These are phyloP conservation scores for Hypoxylon perforatum DNA, from an alignment of 495 filamentous ascomycete species.

Conservation along the genomic window DNA sequence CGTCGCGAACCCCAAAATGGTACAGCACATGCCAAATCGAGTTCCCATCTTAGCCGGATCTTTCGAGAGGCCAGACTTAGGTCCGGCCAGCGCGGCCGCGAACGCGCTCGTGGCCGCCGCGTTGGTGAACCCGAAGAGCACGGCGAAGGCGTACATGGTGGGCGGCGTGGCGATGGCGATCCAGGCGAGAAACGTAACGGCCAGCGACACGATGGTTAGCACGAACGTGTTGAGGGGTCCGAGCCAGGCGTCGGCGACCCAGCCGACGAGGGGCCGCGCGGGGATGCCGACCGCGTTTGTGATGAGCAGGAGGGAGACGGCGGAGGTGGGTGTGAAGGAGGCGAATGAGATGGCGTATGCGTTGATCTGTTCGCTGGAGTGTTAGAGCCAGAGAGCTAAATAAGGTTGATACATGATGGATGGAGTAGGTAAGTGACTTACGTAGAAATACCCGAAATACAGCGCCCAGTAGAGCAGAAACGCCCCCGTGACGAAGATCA, in stretches of 20 bases:
- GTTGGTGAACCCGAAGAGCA: conserved; percentile 54
- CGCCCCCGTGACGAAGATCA: conserved; percentile 50
- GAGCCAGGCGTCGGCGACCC: conserved; percentile 50
- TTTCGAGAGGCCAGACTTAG: conserved; percentile 51
- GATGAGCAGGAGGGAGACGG: conserved; percentile 56
- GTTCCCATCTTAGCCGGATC: conserved; percentile 57
- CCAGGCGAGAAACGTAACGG: conserved; percentile 52
- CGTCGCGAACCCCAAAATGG: conserved; percentile 51
- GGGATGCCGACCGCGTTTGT: conserved; percentile 55
- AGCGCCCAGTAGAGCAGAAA: conserved; percentile 57
- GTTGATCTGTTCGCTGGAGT: conserved; percentile 30
- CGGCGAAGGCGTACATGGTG: conserved; percentile 56
- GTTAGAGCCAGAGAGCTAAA: conserved; percentile 4
- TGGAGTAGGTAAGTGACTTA: conserved; percentile 42
- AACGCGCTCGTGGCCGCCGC: conserved; percentile 54
- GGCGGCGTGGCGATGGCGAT: conserved; percentile 47
- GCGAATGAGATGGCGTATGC: conserved; percentile 54
- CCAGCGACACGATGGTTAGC: conserved; percentile 45
- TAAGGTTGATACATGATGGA: background rate
- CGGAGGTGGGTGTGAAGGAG: conserved; percentile 51
- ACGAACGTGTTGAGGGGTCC: conserved; percentile 55
- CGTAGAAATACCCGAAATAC: conserved; percentile 60
- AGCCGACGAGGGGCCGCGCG: conserved; percentile 50
- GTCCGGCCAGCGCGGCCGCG: conserved; percentile 51
- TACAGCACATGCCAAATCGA: conserved; percentile 58